Conservation (phyloP, 345 rosid genomes). For the Barbarea vulgaris region DNA sequence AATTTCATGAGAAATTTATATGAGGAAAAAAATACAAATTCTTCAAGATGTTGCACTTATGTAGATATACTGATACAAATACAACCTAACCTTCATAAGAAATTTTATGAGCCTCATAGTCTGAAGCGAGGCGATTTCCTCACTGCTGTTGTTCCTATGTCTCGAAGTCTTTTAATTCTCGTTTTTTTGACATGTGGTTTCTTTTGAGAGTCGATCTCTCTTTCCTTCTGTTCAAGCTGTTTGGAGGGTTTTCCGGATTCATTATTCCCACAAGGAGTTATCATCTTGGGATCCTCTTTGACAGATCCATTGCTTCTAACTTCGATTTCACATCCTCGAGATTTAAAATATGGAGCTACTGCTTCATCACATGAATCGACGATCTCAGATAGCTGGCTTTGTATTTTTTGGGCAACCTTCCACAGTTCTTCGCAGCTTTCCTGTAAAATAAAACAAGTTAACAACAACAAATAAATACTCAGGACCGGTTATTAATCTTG, state of each 20-base stretch:
- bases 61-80: slow-evolving; percentile 12
- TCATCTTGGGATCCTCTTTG: slow-evolving; percentile 9
- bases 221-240: slow-evolving; percentile 14
- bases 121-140: slow-evolving; percentile 26
- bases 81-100: slow-evolving; percentile 13
- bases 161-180: slow-evolving; percentile 17
- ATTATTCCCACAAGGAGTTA: neutral
- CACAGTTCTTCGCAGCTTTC: slow-evolving; percentile 40
- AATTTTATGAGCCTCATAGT: neutral
- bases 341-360: slow-evolving; percentile 9
- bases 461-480: neutral
- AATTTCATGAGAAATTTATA: slow-evolving; percentile 15
- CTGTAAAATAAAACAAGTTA: slow-evolving; percentile 7
- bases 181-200: slow-evolving; percentile 12
- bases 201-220: neutral
- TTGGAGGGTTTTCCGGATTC: slow-evolving; percentile 12
- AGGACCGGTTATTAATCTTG: slow-evolving; percentile 8
- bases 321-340: slow-evolving; percentile 11
- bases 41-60: slow-evolving; percentile 25
- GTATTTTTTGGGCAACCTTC: slow-evolving; percentile 26
- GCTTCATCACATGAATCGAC: slow-evolving; percentile 16
- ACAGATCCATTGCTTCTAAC: slow-evolving; percentile 2
- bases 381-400: slow-evolving; percentile 33
- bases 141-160: slow-evolving; percentile 18
- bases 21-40: slow-evolving; percentile 1